Base-by-base conservation (phyloP, 306 rosid genomes). In the Quercus variabilis region DNA sequence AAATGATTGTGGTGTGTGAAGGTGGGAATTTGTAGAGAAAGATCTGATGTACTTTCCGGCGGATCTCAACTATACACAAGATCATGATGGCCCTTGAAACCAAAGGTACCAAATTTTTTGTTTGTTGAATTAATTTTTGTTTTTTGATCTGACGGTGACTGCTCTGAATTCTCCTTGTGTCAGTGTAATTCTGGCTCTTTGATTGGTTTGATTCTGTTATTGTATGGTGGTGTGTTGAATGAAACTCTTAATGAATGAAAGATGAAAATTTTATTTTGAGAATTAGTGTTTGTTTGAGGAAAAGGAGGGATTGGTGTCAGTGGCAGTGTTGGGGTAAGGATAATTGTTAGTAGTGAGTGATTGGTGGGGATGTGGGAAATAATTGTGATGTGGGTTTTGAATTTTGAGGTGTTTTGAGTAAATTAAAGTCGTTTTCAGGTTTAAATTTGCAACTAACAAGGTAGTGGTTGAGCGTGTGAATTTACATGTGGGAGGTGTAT, bases 71-170 rank as follows among this genome's bases (percentile, higher is more conserved):
- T 91, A 77, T 78, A 85, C 89, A 71, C 81, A 81, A 78, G 93
- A 91, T 86, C 97, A 88, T 85, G 92, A 93, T 86, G 98, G 92
- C 94, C 89, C 94, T 87, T 93, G 94, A 93, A 86, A 88, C 83
- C 56, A 80, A 88, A 82, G 98, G 98, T 93, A 71, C 68, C 74
- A 13, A 31, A n/a, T 1, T 17, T 35, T 38, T 25, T 17, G 41
- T 5, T 19, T 33, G 1, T 25, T 64, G 69, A 67, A 41, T 15
- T 38, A 7, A 12, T 20, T 54, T 51, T 51, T 4, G 35, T 73
- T 65, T 76, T 78, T 82, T 58, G 62, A 76, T 77, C 65, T 49
- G 71, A 51, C 46, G 14, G 79, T 79, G 49, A 64, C 38, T 82
- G 67, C 49, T 81, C 77, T 54, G 77, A 55, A 68, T 77, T 62